Evolutionary conservation across 2,329 filamentous ascomycete genomes (phyloP).

Genomic region (Tolypocladium guangdongense): DNA sequence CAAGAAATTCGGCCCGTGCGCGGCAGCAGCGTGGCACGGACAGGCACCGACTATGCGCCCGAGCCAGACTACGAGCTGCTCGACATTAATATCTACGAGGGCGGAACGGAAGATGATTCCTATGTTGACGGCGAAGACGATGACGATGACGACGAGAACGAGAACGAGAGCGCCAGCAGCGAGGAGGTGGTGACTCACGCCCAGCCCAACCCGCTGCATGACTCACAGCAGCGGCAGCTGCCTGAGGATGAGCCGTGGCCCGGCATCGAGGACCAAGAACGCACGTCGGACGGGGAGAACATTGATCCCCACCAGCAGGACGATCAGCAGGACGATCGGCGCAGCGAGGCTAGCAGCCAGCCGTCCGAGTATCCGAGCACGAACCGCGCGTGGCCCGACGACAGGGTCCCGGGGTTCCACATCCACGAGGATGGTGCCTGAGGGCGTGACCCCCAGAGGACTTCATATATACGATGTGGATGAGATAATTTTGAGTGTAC

Average conservation of each 20-base stretch:
- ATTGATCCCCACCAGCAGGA: conserved; percentile 27
- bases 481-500: neutral
- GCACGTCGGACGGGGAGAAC: conserved; percentile 39
- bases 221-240: conserved; percentile 18
- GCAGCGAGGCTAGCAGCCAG: conserved; percentile 34
- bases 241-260: conserved; percentile 48
- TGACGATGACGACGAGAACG: conserved; percentile 11
- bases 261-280: conserved; percentile 40
- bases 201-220: conserved; percentile 8
- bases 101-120: conserved; percentile 23
- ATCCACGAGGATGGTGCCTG: conserved; percentile 29
- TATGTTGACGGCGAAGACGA: conserved; percentile 17
- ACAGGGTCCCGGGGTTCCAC: conserved; percentile 19
- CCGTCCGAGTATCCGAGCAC: conserved; percentile 47
- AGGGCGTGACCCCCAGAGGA: neutral
- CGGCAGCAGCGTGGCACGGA: conserved; percentile 17
- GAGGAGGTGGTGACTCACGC: conserved; percentile 17
- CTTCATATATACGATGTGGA: neutral
- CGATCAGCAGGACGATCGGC: conserved; percentile 14
- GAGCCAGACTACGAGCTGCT: conserved; percentile 26
- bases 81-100: conserved; percentile 24
- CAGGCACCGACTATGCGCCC: conserved; percentile 17
- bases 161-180: conserved; percentile 12
- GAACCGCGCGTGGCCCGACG: conserved; percentile 28
- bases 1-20: conserved; percentile 25